phyloP scores from a whole-genome alignment of 2,329 filamentous ascomycete genomes.

The Alternaria panax region DNA sequence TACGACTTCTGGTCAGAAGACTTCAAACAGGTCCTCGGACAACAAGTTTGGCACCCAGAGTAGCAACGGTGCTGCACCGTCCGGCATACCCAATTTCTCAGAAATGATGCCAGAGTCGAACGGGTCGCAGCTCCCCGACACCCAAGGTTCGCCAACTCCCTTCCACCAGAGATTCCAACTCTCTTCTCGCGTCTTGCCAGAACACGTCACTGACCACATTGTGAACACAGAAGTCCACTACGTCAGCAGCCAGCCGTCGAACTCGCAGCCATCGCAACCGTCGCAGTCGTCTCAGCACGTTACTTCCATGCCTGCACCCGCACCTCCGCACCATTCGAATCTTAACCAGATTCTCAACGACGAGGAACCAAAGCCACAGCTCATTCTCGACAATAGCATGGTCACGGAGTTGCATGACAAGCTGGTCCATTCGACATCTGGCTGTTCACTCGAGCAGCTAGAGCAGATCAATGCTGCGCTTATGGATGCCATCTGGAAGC shows the following conservation, averaged over 20 bases:
- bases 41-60: slow-evolving; percentile 77
- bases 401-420: slow-evolving; percentile 67
- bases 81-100: slow-evolving; percentile 64
- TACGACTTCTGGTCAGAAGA: slow-evolving; percentile 81
- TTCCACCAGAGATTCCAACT: slow-evolving; percentile 24
- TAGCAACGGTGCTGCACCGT: slow-evolving; percentile 67
- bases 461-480: slow-evolving; percentile 90
- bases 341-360: slow-evolving; percentile 55
- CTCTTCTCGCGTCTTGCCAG: slow-evolving; percentile 14
- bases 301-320: slow-evolving; percentile 47
- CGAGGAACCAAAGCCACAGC: slow-evolving; percentile 37
- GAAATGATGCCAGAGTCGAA: slow-evolving; percentile 58
- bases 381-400: slow-evolving; percentile 59
- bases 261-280: slow-evolving; percentile 48
- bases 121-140: slow-evolving; percentile 69
- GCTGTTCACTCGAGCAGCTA: slow-evolving; percentile 88
- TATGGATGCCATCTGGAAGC: slow-evolving; percentile 89
- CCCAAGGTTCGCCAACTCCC: slow-evolving; percentile 60
- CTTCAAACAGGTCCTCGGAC: slow-evolving; percentile 74
- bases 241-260: slow-evolving; percentile 47
- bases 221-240: slow-evolving; percentile 40
- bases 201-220: slow-evolving; percentile 27
- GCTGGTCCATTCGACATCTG: slow-evolving; percentile 72
- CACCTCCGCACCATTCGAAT: slow-evolving; percentile 44
- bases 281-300: slow-evolving; percentile 48